phyloP scores from a whole-genome alignment of 163 green algal genomes.

The Chlorella variabilis region DNA sequence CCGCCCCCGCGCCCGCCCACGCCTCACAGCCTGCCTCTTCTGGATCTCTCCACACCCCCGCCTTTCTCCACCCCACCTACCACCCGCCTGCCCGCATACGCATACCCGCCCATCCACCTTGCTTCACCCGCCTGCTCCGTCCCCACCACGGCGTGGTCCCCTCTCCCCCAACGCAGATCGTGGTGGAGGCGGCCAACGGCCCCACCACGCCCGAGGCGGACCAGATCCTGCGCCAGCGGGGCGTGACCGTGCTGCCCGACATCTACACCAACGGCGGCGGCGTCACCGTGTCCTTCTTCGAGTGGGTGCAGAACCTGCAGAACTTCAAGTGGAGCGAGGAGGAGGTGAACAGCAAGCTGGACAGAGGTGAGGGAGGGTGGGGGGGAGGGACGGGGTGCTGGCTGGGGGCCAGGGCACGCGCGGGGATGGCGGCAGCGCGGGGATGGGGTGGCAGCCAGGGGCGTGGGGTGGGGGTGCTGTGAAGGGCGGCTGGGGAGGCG shows the following conservation, averaged over 20 bases:
- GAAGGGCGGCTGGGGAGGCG: too few relatives aligned
- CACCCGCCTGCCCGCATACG: neutral
- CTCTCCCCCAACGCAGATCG: conserved; percentile 48
- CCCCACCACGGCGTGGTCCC: neutral
- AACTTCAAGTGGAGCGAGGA: conserved; percentile 93
- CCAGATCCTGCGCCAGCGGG: conserved; percentile 75
- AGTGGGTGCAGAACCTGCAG: conserved; percentile 93
- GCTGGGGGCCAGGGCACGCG: too few relatives aligned
- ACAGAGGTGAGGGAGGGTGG: conserved; percentile 56
- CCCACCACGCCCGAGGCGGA: conserved; percentile 86
- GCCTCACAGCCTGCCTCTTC: too few relatives aligned
- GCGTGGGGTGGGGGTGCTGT: too few relatives aligned
- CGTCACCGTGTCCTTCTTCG: conserved; percentile 89
- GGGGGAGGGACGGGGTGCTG: too few relatives aligned
- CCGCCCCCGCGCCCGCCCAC: too few relatives aligned
- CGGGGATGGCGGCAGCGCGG: too few relatives aligned
- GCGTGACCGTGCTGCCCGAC: conserved; percentile 89
- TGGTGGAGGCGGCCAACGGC: conserved; percentile 93
- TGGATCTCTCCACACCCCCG: too few relatives aligned
- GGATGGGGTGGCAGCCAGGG: too few relatives aligned
- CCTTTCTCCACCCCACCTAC: too few relatives aligned
- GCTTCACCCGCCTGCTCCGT: too few relatives aligned
- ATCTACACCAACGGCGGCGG: conserved; percentile 90
- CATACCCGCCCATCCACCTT: too few relatives aligned
- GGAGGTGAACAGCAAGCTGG: conserved; percentile 87